A percentile compares a stretch with the other conserved stretches of the same genome.
phyloP scores from a whole-genome alignment of 306 rosid species.

The Delonix regia region DNA sequence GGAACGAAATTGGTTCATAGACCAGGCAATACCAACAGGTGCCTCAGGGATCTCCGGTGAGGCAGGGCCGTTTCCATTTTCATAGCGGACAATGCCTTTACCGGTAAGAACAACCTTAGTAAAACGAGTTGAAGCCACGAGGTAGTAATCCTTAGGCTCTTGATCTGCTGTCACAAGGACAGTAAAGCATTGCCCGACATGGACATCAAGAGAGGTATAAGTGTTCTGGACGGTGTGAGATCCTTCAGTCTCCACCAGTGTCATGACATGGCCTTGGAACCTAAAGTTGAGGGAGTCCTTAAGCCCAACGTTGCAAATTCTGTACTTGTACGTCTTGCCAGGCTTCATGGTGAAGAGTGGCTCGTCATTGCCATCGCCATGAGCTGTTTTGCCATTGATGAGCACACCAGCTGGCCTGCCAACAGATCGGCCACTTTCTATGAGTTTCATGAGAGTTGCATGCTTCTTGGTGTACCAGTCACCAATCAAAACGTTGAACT shows the following conservation, averaged over 20 bases:
- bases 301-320: background rate
- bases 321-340: background rate
- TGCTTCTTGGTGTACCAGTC: background rate
- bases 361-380: background rate
- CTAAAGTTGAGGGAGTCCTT: conserved; percentile 2
- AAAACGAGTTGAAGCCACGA: background rate
- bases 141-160: background rate
- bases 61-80: background rate
- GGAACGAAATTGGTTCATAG: background rate
- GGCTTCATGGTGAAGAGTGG: background rate
- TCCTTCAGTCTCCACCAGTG: background rate
- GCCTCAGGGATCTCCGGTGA: background rate
- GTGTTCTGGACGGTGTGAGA: background rate
- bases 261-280: background rate
- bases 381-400: background rate
- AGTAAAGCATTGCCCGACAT: background rate
- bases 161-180: background rate
- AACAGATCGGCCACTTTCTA: background rate
- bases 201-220: background rate
- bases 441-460: background rate
- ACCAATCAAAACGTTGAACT: background rate
- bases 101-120: background rate
- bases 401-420: background rate
- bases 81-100: background rate
- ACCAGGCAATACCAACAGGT: background rate